These are phyloP conservation scores for Aspergillus affinis DNA, from an alignment of 495 filamentous ascomycete species.

Conservation along the genomic window DNA sequence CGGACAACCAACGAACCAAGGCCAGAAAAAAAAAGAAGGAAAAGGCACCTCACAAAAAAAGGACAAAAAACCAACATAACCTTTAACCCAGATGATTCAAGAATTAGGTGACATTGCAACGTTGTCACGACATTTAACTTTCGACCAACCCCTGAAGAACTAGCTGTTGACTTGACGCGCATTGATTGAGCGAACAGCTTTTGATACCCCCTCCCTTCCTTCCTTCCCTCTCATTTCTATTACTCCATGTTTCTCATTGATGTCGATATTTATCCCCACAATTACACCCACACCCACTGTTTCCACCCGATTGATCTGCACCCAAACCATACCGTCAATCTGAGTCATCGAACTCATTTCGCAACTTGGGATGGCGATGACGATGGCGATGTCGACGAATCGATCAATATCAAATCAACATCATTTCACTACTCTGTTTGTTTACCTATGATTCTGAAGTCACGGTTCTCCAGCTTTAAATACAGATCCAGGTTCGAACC, in stretches of 20 bases:
- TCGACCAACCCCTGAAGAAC: background rate
- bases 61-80: no score
- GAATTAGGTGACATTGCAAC: conserved; percentile 27
- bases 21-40: background rate
- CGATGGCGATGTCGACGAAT: background rate
- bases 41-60: conserved; percentile 5
- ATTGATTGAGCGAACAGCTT: conserved; percentile 23
- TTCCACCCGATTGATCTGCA: no score
- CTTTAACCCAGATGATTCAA: conserved; percentile 16
- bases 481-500: no score
- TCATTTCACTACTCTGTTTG: no score
- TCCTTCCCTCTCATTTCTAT: conserved; percentile 19
- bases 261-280: conserved; percentile 1
- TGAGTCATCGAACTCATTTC: no score
- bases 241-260: conserved; percentile 11
- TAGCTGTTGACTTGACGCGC: background rate
- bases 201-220: conserved; percentile 42
- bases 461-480: no score
- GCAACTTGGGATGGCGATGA: background rate
- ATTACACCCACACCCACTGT: background rate
- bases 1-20: no score
- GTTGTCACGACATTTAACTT: conserved; percentile 2
- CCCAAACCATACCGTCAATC: no score
- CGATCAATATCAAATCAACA: background rate
- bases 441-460: no score